A percentile compares a stretch with the other conserved stretches of the same genome.
These are phyloP conservation scores for Pichia insulana DNA, from an alignment of 805 yeast species.

Conservation along the genomic window DNA sequence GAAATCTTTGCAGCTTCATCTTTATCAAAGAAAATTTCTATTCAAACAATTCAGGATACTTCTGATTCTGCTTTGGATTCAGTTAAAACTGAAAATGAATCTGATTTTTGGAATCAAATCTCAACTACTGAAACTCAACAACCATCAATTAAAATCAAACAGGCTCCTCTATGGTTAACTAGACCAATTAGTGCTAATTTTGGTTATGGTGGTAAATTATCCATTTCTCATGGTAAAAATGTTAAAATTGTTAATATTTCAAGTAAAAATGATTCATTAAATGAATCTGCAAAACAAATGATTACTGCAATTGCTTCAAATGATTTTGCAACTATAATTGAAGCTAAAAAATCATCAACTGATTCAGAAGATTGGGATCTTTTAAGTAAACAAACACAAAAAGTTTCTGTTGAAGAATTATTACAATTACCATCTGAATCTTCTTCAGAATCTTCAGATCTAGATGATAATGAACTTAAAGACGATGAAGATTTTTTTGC, in stretches of 20 bases:
- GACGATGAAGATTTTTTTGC: slow-evolving; percentile 35
- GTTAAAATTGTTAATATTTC: slow-evolving; percentile 27
- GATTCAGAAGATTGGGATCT: slow-evolving; percentile 50
- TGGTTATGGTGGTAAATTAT: slow-evolving; percentile 92
- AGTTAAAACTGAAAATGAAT: slow-evolving; percentile 40
- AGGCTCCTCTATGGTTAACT: slow-evolving; percentile 87
- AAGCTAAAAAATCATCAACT: slow-evolving; percentile 27
- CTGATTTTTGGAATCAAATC: slow-evolving; percentile 79
- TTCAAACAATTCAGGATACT: slow-evolving; percentile 87
- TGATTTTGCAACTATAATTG: slow-evolving; percentile 45
- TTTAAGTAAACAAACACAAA: slow-evolving; percentile 40
- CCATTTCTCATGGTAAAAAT: slow-evolving; percentile 32
- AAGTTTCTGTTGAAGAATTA: slow-evolving; percentile 9
- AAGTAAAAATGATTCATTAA: slow-evolving; percentile 29
- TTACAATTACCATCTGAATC: neutral
- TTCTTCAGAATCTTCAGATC: slow-evolving; percentile 8
- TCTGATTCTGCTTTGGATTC: slow-evolving; percentile 44
- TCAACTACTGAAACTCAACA: slow-evolving; percentile 61
- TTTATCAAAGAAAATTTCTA: slow-evolving; percentile 70
- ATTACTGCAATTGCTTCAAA: slow-evolving; percentile 48
- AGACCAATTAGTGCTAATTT: slow-evolving; percentile 68
- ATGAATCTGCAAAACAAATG: slow-evolving; percentile 33
- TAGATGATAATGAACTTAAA: slow-evolving; percentile 13
- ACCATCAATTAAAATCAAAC: slow-evolving; percentile 61
- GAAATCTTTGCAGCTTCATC: slow-evolving; percentile 85